Conservation (phyloP, 257 asterid genomes). For the Fraxinus pennsylvanica region DNA sequence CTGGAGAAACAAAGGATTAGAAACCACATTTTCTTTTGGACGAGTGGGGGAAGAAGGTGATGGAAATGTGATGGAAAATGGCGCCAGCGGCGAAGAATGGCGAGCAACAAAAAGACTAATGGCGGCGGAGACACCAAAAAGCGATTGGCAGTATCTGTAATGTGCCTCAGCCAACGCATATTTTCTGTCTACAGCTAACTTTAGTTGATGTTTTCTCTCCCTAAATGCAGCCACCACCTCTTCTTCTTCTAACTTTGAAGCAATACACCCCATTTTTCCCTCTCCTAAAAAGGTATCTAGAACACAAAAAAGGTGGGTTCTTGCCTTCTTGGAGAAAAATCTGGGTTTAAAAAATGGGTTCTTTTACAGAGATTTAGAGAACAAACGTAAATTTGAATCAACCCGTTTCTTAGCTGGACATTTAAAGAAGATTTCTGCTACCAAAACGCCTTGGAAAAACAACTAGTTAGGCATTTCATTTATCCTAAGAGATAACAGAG, state of each 20-base stretch:
- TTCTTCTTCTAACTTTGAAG: slow-evolving; percentile 69
- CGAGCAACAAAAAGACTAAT: slow-evolving; percentile 70
- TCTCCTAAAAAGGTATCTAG: slow-evolving; percentile 13
- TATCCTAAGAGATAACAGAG: slow-evolving; percentile 5
- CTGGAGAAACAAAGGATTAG: slow-evolving; percentile 83
- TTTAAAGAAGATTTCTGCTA: slow-evolving; percentile 28
- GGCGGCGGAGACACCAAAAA: slow-evolving; percentile 82
- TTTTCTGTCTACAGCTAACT: slow-evolving; percentile 78
- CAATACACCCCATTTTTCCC: slow-evolving; percentile 76
- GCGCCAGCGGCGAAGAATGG: slow-evolving; percentile 66
- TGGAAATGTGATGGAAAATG: slow-evolving; percentile 55
- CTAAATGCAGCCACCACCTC: slow-evolving; percentile 83
- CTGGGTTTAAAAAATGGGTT: no score
- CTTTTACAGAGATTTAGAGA: slow-evolving; percentile 17
- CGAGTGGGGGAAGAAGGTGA: slow-evolving; percentile 53
- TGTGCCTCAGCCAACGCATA: slow-evolving; percentile 81
- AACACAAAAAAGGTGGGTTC: slow-evolving; percentile 29
- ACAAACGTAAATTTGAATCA: slow-evolving; percentile 20
- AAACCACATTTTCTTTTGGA: slow-evolving; percentile 49
- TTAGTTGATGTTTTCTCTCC: slow-evolving; percentile 71
- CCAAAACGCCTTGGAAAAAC: slow-evolving; percentile 29
- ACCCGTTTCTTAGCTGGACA: slow-evolving; percentile 30
- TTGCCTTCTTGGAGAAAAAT: slow-evolving; percentile 22
- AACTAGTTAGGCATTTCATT: slow-evolving; percentile 32
- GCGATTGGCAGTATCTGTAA: slow-evolving; percentile 70